These are phyloP conservation scores for Monosporascus sp. DNA, from an alignment of 2,329 filamentous ascomycete species.

Conservation along the genomic window DNA sequence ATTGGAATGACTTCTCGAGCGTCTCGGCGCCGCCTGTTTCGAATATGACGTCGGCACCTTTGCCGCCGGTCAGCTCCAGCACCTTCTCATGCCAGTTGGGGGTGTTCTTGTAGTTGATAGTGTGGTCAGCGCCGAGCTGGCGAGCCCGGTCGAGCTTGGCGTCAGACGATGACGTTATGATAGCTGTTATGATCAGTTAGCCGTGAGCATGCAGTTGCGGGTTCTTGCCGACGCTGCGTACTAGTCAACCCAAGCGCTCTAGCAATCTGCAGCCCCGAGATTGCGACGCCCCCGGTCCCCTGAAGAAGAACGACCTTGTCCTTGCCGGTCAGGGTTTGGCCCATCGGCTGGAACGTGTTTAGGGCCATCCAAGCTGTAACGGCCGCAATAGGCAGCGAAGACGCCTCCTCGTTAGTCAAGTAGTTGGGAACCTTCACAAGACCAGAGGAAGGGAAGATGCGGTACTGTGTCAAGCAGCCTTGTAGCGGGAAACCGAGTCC, in stretches of 20 bases:
- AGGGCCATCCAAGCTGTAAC: slow-evolving; percentile 63
- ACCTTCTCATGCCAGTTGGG: slow-evolving; percentile 48
- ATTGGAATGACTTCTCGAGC: slow-evolving; percentile 46
- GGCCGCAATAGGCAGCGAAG: slow-evolving; percentile 54
- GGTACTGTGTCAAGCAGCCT: slow-evolving; percentile 54
- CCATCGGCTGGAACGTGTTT: slow-evolving; percentile 53
- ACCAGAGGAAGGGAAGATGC: slow-evolving; percentile 51
- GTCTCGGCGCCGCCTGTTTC: slow-evolving; percentile 50
- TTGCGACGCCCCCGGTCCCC: slow-evolving; percentile 49
- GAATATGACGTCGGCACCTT: slow-evolving; percentile 50
- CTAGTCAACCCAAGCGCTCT: slow-evolving; percentile 45
- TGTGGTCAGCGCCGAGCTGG: slow-evolving; percentile 44
- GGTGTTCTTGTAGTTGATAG: slow-evolving; percentile 49
- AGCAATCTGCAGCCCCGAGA: slow-evolving; percentile 49
- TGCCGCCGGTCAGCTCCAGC: slow-evolving; percentile 36
- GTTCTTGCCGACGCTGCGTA: slow-evolving; percentile 10
- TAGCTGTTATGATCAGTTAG: slow-evolving; percentile 4
- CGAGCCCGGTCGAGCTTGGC: slow-evolving; percentile 42
- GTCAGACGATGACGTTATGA: slow-evolving; percentile 36
- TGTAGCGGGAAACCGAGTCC: slow-evolving; percentile 57
- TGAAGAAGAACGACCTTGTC: slow-evolving; percentile 45
- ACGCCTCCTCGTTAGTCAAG: slow-evolving; percentile 53
- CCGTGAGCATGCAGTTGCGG: slow-evolving; percentile 1
- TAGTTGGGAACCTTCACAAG: slow-evolving; percentile 53
- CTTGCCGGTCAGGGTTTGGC: slow-evolving; percentile 39